Conservation (phyloP, 176 grass and related monocot species). For the Neostapfia colusana region DNA sequence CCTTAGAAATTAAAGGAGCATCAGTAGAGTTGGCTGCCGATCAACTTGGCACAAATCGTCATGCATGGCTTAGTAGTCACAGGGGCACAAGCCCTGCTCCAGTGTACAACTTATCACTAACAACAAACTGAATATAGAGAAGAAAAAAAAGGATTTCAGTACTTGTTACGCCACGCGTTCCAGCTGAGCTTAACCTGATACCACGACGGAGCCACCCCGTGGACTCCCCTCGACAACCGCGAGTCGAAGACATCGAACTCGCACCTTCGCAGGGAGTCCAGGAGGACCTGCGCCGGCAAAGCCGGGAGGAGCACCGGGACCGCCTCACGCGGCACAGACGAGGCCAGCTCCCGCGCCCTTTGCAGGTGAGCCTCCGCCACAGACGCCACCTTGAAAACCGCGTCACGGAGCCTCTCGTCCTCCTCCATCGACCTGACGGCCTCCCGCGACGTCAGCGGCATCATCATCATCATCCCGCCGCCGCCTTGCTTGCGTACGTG, state of each 20-base stretch:
- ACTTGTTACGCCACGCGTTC: conserved; percentile 61
- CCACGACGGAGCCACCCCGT: conserved; percentile 74
- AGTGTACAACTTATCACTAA: conserved; percentile 31
- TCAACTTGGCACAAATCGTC: no score
- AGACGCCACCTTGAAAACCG: conserved; percentile 86
- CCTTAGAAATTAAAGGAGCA: not conserved
- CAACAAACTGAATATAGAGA: conserved; percentile 20
- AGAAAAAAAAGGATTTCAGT: no score
- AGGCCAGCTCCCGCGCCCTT: conserved; percentile 67
- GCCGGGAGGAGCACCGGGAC: conserved; percentile 64
- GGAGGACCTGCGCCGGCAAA: conserved; percentile 66
- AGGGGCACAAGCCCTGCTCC: not conserved
- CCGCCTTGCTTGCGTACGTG: conserved; percentile 73
- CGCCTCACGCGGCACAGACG: conserved; percentile 55
- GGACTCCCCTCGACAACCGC: conserved; percentile 58
- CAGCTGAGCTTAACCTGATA: conserved; percentile 92
- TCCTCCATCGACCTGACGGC: no score
- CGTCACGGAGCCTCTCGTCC: conserved; percentile 59
- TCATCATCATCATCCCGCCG: no score
- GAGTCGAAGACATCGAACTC: conserved; percentile 90
- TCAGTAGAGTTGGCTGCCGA: not conserved
- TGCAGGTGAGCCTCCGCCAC: conserved; percentile 69
- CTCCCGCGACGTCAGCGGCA: no score
- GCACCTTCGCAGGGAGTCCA: conserved; percentile 53
- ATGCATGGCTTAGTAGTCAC: no score